Evolutionary conservation across 306 rosid genomes (phyloP), one percentile per base, ranked within the genome.

Genomic region (Crataegus laevigata): DNA sequence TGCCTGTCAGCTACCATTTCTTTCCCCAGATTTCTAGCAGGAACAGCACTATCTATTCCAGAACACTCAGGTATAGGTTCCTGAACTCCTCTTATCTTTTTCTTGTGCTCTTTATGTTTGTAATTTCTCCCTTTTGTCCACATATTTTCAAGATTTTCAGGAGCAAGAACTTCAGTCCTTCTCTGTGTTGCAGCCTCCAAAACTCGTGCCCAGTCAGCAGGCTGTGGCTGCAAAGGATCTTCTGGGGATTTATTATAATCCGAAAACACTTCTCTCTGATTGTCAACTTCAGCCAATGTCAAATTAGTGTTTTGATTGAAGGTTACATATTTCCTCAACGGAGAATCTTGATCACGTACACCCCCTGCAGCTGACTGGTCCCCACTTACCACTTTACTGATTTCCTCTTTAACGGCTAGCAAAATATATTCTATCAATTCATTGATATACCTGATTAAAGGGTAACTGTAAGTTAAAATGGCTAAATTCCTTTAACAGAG

Each of bases 71-170:
- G 75, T 40, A 74, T 75, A 87, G 84, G 85, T 71, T 88, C 85
- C 70, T 63, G 85, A 87, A 36, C 77, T 59, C 87, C 89, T 61
- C 69, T 59, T 73, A 75, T 84, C 68, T 74, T 66, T 75, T 68
- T 76, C 87, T 84, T 92, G 77, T 87, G 81, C 82, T 90, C 99
- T 82, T 88, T 96, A 85, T 76, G 92, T 73, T 88, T 92, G 79
- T 96, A 96, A 71, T 96, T 86, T 75, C 89, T 88, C 82, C 99
- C 99, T 80, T 92, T 96, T n/a, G 99, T 82, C 99, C 99, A 96
- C 98, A 96, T 83, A 84, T 96, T 96, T 81, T 96, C 99, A 29
- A 96, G 97, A 88, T 96, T 96, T 89, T 96, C 98, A 52, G 99
- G 98, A 87, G 85, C 80, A 74, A 92, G 99, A 88, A 90, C 91